Percentiles rank a stretch among this genome's conserved stretches.
phyloP scores from a whole-genome alignment of 306 rosid species.

The Cicer cuneatum region DNA sequence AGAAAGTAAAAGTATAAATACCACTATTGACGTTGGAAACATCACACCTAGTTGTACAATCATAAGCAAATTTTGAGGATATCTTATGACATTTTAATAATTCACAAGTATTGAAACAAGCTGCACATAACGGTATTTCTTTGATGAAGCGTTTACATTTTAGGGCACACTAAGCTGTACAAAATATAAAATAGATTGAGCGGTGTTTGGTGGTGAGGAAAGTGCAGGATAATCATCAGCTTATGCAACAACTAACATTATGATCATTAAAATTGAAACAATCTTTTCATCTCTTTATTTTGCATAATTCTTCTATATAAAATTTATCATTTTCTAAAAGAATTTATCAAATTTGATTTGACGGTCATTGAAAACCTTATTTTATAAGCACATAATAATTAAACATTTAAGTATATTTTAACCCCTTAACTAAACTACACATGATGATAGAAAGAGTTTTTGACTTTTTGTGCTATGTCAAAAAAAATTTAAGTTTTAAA shows the following conservation, averaged over 20 bases:
- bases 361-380: no score
- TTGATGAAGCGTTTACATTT: neutral
- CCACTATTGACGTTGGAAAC: neutral
- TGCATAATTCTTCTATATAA: no score
- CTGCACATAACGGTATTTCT: neutral
- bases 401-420: no score
- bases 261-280: no score
- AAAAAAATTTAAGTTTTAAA: no score
- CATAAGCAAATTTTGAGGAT: neutral
- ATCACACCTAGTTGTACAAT: neutral
- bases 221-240: neutral
- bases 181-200: neutral
- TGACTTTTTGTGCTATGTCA: no score
- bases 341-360: no score
- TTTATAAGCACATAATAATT: no score
- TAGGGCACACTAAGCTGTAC: neutral
- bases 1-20: neutral
- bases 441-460: no score
- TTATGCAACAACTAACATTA: neutral
- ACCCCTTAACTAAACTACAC: no score
- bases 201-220: neutral
- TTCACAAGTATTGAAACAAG: neutral
- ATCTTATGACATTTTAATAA: neutral
- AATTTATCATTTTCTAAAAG: no score
- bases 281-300: no score